Percentiles rank a stretch among this genome's conserved stretches.
These are phyloP conservation scores for Mayamaea pseudoterrestris DNA, from an alignment of 108 stramenopile species.

Conservation along the genomic window DNA sequence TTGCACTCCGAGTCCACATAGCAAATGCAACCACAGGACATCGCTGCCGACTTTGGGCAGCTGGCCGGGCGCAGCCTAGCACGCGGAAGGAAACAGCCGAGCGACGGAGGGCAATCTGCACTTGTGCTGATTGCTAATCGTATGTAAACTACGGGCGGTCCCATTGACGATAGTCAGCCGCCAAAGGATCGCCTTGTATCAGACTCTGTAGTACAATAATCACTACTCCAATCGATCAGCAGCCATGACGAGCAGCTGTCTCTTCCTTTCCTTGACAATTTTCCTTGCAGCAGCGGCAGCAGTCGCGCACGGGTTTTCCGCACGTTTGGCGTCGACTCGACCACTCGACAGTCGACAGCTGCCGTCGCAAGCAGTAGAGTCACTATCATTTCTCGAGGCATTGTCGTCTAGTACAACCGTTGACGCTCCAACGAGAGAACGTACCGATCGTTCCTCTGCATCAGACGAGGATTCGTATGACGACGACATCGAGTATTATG, in stretches of 20 bases:
- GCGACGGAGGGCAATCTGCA: too few species aligned
- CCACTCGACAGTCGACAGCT: conserved; percentile 1
- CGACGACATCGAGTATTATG: conserved; percentile 26
- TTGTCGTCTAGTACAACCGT: too few species aligned
- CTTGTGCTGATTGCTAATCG: too few species aligned
- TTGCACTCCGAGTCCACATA: too few species aligned
- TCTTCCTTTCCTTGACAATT: neutral
- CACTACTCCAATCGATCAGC: neutral
- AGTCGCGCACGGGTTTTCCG: neutral
- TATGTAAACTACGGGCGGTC: too few species aligned
- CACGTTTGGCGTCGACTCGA: neutral
- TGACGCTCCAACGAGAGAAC: too few species aligned
- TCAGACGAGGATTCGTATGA: conserved; percentile 21
- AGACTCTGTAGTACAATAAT: neutral
- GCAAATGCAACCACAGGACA: too few species aligned
- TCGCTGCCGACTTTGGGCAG: too few species aligned
- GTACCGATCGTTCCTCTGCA: neutral
- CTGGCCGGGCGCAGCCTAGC: too few species aligned
- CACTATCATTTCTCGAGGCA: neutral
- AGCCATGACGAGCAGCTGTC: neutral
- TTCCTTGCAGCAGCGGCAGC: neutral
- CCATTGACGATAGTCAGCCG: too few species aligned
- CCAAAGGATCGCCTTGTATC: too few species aligned
- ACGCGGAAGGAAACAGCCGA: too few species aligned
- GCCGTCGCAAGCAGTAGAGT: neutral